phyloP scores from a whole-genome alignment of 2,329 filamentous ascomycete species.

The Fusarium liriodendri region DNA sequence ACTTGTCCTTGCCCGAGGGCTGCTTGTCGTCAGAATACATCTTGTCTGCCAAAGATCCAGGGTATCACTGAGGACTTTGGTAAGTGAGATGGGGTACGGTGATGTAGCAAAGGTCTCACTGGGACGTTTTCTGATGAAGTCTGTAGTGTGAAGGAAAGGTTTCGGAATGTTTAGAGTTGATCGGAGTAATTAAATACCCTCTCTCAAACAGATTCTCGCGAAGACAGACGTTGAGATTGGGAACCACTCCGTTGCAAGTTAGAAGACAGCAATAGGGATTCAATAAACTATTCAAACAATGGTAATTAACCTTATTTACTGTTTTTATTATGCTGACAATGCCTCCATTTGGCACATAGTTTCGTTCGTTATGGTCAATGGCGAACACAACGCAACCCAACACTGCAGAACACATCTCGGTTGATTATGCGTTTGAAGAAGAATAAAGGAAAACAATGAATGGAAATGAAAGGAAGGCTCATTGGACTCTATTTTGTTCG shows the following conservation, averaged over 20 bases:
- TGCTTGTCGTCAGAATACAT: background rate
- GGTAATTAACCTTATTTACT: background rate
- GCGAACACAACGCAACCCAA: background rate
- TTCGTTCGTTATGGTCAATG: background rate
- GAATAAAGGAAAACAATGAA: background rate
- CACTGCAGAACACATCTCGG: background rate
- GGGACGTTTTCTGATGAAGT: background rate
- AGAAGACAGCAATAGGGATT: background rate
- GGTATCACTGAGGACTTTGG: background rate
- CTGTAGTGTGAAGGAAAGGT: too few species aligned
- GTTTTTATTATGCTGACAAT: background rate
- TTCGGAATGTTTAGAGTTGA: background rate
- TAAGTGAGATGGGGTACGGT: background rate
- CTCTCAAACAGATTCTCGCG: background rate
- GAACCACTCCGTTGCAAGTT: background rate
- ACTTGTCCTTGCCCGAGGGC: background rate
- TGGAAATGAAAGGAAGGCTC: background rate
- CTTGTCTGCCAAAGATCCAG: background rate
- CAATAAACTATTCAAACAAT: background rate
- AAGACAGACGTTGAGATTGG: background rate
- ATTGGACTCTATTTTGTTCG: background rate
- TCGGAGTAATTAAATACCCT: background rate
- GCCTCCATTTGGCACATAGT: background rate
- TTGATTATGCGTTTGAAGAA: background rate
- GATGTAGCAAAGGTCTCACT: background rate